Evolutionary conservation across 139 green algal genomes (phyloP).

Genomic region (Asterochloris sp.): DNA sequence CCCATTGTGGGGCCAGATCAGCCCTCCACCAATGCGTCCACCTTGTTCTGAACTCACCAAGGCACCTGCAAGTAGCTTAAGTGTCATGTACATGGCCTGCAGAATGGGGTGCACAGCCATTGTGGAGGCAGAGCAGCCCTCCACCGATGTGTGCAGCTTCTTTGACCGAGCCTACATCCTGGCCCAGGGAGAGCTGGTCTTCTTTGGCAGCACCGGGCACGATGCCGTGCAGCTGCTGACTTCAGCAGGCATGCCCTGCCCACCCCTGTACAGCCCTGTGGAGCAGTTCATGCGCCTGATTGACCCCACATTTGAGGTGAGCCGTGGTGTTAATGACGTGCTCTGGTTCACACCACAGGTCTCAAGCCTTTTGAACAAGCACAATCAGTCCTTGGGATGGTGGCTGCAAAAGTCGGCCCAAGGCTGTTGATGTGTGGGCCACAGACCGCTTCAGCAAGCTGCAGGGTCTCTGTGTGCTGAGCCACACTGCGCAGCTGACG

Average conservation of each 20-base stretch:
- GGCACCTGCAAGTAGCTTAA: too few relatives aligned
- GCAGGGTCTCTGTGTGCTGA: too few relatives aligned
- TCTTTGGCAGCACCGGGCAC: conserved; percentile 5
- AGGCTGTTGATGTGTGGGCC: too few relatives aligned
- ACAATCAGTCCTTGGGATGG: too few relatives aligned
- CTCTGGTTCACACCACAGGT: not conserved
- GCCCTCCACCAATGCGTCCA: too few relatives aligned
- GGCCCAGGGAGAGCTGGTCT: conserved; percentile 17
- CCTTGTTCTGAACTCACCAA: too few relatives aligned
- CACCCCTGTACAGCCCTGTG: conserved; percentile 23
- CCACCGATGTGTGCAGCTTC: conserved; percentile 27
- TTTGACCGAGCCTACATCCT: conserved; percentile 19
- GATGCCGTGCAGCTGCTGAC: conserved; percentile 17
- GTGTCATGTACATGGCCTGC: not conserved
- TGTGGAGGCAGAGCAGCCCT: conserved; percentile 18
- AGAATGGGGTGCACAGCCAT: conserved; percentile 22
- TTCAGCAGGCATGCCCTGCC: conserved; percentile 22
- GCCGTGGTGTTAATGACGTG: not conserved
- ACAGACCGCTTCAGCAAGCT: too few relatives aligned
- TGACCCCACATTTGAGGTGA: conserved; percentile 25
- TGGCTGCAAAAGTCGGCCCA: too few relatives aligned
- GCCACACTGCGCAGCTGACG: too few relatives aligned
- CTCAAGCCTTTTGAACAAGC: too few relatives aligned
- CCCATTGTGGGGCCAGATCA: too few relatives aligned
- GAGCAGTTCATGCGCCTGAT: conserved; percentile 31